Conservation (phyloP, 495 filamentous ascomycete species). For the Durotheca rogersii region DNA sequence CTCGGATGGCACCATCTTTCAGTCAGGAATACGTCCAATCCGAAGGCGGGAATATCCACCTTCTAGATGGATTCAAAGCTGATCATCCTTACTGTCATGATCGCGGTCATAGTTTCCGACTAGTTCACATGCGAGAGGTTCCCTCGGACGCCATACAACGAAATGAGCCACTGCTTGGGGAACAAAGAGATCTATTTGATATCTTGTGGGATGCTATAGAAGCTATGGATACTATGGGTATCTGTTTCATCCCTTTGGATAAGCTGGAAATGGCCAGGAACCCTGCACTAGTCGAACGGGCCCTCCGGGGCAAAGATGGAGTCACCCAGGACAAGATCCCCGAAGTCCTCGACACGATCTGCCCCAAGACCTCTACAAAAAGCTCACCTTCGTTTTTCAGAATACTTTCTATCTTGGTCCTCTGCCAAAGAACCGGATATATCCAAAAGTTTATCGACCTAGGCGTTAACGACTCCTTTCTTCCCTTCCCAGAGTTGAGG, state of each 20-base stretch:
- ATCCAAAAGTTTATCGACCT: constrained; percentile 7
- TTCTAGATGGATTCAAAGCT: too few relatives aligned
- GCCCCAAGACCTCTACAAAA: not conserved
- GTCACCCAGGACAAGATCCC: not conserved
- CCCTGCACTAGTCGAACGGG: not conserved
- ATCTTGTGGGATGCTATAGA: not conserved
- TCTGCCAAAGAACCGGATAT: not conserved
- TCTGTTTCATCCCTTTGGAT: constrained; percentile 13
- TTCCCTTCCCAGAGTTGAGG: constrained; percentile 9
- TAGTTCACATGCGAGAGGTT: too few relatives aligned
- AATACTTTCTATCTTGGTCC: constrained; percentile 10
- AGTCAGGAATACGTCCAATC: too few relatives aligned
- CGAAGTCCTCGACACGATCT: not conserved
- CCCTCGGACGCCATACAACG: too few relatives aligned
- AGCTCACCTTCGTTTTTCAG: constrained; percentile 1
- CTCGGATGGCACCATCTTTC: too few relatives aligned
- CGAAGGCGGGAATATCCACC: too few relatives aligned
- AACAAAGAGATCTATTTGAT: not conserved
- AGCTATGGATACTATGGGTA: not conserved
- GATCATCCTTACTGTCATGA: too few relatives aligned
- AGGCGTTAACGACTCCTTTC: constrained; percentile 9
- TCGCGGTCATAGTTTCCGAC: too few relatives aligned
- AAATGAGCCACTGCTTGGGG: too few relatives aligned
- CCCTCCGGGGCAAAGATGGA: not conserved
- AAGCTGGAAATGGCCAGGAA: constrained; percentile 4